Evolutionary conservation across 2,329 filamentous ascomycete genomes (phyloP).

Genomic region (Epichloe scottii): DNA sequence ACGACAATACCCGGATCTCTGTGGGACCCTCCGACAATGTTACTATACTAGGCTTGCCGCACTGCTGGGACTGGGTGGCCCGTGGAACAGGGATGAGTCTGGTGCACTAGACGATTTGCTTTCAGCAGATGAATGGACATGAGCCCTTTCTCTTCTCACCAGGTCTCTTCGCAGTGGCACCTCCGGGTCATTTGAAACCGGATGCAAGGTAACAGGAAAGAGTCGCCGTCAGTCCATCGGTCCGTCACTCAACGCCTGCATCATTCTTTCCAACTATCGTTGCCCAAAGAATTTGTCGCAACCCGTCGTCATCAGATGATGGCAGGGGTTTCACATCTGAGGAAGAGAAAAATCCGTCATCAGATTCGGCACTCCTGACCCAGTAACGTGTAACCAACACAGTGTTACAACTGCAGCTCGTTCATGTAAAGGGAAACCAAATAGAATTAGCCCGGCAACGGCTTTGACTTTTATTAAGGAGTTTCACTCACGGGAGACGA

Average conservation of each 20-base stretch:
- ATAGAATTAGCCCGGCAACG: neutral
- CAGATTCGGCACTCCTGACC: neutral
- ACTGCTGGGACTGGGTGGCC: conserved; percentile 4
- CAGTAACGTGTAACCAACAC: neutral
- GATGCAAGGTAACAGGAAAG: neutral
- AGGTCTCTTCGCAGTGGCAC: neutral
- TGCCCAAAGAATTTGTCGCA: neutral
- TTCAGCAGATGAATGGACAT: neutral
- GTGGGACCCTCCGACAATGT: conserved; percentile 1
- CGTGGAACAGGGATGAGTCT: neutral
- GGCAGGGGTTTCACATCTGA: neutral
- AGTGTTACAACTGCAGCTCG: neutral
- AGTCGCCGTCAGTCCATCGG: neutral
- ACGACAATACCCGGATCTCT: neutral
- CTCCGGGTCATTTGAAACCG: neutral
- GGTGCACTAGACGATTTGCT: neutral
- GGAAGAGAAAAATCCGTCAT: neutral
- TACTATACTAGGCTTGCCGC: conserved; percentile 4
- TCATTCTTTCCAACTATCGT: neutral
- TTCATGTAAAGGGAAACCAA: neutral
- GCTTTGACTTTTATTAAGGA: neutral
- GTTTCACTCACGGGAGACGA: neutral
- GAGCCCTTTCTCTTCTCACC: neutral
- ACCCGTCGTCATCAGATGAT: neutral
- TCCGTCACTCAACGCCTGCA: neutral